Evolutionary conservation across 2,329 filamentous ascomycete genomes (phyloP), one percentile per base, ranked within the genome.

Genomic region (Monosporascus sp.): DNA sequence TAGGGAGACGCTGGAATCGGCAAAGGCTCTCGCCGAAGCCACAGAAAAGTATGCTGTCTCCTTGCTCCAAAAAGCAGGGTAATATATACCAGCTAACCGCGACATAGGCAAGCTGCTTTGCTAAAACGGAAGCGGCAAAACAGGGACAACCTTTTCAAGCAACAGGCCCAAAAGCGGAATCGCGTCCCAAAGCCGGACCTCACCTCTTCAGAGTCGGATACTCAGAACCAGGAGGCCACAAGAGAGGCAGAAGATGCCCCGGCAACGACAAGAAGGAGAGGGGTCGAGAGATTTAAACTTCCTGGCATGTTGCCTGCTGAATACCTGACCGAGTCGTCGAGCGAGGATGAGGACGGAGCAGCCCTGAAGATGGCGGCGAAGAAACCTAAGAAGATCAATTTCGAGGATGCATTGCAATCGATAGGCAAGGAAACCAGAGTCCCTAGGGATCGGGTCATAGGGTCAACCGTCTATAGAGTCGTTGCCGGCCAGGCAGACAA

Each of bases 121-220:
- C 69, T 77, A 57, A 84, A 80, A 67, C 73, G 74, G 51, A 84
- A 81, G 68, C 78, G 81, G 37, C 77, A 81, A 63, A 74, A 80
- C 65, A 75, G 77, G 52, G 79, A 82, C 62, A 70, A 72, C 22
- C 71, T 77, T 24, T 73, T 83, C 63, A 82, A 81, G 65, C 70
- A 78, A 51, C 81, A 84, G 66, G 80, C 80, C 2, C 70, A 74
- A 55, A 70, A 74, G 62, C 76, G 78, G 56, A 81, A 78, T 63
- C 67, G 65, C 9, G 53, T 53, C 17, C 58, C 14, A 47, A 57
- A 26, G 45, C 57, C 57, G 24, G 50, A 52, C 40, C 49, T 52
- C 28, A 63, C 65, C 4, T 35, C 31, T 35, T 60, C 55, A 63
- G 20, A 61, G 59, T 20, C 61, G 63, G 35, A 58, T 62, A 9